Evolutionary conservation across 129 eudicot species (phyloP), one percentile per base, ranked within the genome.

Genomic region (Flaveria bidentis): DNA sequence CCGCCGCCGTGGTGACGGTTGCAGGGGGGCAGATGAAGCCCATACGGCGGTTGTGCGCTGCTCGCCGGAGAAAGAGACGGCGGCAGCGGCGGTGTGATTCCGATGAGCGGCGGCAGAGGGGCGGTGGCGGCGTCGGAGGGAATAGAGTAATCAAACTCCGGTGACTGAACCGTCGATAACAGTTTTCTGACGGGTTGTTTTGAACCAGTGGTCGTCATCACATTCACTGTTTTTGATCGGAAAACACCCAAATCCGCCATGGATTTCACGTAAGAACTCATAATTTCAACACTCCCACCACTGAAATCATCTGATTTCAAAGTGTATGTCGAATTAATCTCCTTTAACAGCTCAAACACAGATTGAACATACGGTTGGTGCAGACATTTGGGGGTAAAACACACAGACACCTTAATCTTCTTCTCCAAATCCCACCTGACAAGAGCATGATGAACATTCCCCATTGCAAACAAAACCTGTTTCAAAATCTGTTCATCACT

Each of bases 381-480:
- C 51, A 85, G 58, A 30, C 93, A 93, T 51, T 62, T 77, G 61
- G 85, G 56, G 60, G 88, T 72, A 67, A 90, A 67, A 23, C 87
- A 86, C 65, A 87, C 82, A 20, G 96, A 82, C 26, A 86, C 91
- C 74, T 84, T 88, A 45, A 93, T 90, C 11, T 88, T 86, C 28
- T 64, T 83, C 11, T 87, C 84, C 65, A 93, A 85, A 61, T 96
- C 98, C 98, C 98, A 93, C 57, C 98, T 85, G 7, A 87, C 86
- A 67, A 93, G 98, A 52, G 93, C 75, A 74, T 93, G 84, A 74
- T 86, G 60, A 6, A 93, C 44, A 74, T 93, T 93, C 73, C 82
- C 84, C 72, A 87, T 25, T 14, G 96, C 80, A 18, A 87, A 82
- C 63, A 85, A 70, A 51, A 47, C 47, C 7, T 28, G 45, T 9